Evolutionary conservation across 306 rosid species (phyloP), one percentile per base, ranked within the genome.

Genomic region (Cotoneaster glaucophyllus): DNA sequence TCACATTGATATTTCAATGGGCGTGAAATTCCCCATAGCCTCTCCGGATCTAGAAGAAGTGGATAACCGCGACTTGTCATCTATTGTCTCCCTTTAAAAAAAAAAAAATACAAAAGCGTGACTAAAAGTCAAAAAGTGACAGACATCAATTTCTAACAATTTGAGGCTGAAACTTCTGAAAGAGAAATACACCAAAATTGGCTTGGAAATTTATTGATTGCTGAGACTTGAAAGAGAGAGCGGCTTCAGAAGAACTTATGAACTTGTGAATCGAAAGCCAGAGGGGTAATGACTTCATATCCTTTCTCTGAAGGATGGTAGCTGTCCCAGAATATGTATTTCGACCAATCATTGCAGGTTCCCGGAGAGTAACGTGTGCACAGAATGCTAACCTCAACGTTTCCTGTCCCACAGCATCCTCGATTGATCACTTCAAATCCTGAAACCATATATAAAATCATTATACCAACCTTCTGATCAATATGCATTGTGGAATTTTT

Each of bases 381-480:
- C 17, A 86, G 32, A 67, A 85, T 24, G 80, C 86, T 32, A 10
- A 73, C 91, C 82, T 89, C 98, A 17, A 89, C 44, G 14, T 67
- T 67, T 77, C 95, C 98, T 14, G 90, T 90, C 11, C 96, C 96
- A 79, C 98, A 93, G 17, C 98, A 93, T 21, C 96, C 98, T 67
- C 66, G 84, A 6, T 78, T 71, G 31, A 29, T 50, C 64, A 82
- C 93, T 43, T 85, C 85, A 73, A 93, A 89, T 37, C 96, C 98
- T 90, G 81, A 76, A 26, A 5, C 63, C 62, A 64, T 6, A 14
- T 26, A 54, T 0, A 31, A 19, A 21, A 19, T 73, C 14, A n/a
- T 8, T 26, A 7, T 13, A 14, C 32, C 12, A 53, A 54, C 19
- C 15, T 14, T 54, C 6, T 8, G 24, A 45, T 45, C 15, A 14